phyloP scores from a whole-genome alignment of 306 rosid genomes.

The Cicer chorassanicum region DNA sequence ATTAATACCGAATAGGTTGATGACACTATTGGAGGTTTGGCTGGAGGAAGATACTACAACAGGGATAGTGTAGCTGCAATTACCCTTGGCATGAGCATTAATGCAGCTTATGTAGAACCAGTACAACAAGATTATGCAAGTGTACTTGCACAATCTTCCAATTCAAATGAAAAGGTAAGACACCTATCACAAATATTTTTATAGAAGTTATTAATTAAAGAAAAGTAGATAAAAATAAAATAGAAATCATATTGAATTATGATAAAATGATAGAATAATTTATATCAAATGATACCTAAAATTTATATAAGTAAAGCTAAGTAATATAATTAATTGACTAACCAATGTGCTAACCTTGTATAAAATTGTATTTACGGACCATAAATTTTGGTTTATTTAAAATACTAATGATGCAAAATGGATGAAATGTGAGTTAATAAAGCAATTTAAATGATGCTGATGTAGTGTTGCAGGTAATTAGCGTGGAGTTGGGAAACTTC shows the following conservation, averaged over 20 bases:
- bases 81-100: constrained; percentile 64
- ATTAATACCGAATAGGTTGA: constrained; percentile 59
- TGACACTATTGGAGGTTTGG: constrained; percentile 70
- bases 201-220: too few relatives aligned
- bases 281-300: too few relatives aligned
- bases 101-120: constrained; percentile 71
- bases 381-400: too few relatives aligned
- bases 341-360: too few relatives aligned
- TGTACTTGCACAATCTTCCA: constrained; percentile 50
- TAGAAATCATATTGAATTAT: too few relatives aligned
- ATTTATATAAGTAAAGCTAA: too few relatives aligned
- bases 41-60: constrained; percentile 75
- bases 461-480: constrained; percentile 61
- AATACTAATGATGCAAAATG: background rate
- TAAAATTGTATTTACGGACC: too few relatives aligned
- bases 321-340: too few relatives aligned
- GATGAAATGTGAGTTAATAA: background rate
- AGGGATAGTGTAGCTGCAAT: constrained; percentile 66
- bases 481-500: constrained; percentile 72
- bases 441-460: constrained; percentile 22
- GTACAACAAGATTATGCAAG: constrained; percentile 48
- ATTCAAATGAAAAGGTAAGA: constrained; percentile 44
- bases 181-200: too few relatives aligned
- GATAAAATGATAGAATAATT: too few relatives aligned
- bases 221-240: too few relatives aligned